Evolutionary conservation across 495 filamentous ascomycete species (phyloP), one percentile per base, ranked within the genome.

Genomic region (Penicillium nucicola): DNA sequence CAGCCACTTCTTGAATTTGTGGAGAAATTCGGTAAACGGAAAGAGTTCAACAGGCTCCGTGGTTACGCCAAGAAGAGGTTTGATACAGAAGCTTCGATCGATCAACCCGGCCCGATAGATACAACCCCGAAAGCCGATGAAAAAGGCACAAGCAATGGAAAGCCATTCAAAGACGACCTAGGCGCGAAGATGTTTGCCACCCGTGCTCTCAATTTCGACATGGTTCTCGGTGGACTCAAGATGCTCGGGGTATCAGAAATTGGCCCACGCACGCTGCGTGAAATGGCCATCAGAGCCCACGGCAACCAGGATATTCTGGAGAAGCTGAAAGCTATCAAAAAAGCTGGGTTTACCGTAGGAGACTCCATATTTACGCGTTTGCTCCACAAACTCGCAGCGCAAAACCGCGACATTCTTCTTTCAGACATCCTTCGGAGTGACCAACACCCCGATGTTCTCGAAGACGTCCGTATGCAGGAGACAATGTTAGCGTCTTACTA

Each of bases 111-210:
- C n/a, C 17, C 40, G 19, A 28, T 15, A 1, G 17, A 11, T 13
- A 15, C 37, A 12, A 14, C 14, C 13, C 22, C 15, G n/a, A 30
- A 57, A 35, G 4, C 49, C 9, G 20, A 46, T 13, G 28, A 17
- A 17, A 48, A 58, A 15, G 4, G 28, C 12, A 52, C 48, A 48
- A 31, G 53, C 3, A 50, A 66, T 33, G 62, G 63, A 11, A 71
- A 61, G 33, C 61, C 57, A 1, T 68, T 69, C 42, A 72, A 68
- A 42, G 88, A 91, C 61, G 65, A 71, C 3, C 74, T 90, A 40
- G 86, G 84, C 14, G 85, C 88, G 13, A 77, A 84, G 47, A 72
- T 88, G 55, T 85, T 92, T 55, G 87, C 87, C 5, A 91, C 88
- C 14, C 78, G 67, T 17, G 78, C 84, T 48, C 74, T 90, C 23